phyloP scores from a whole-genome alignment of 768 basidiomycete genomes.

The Rhodosporidiobolus odoratus region DNA sequence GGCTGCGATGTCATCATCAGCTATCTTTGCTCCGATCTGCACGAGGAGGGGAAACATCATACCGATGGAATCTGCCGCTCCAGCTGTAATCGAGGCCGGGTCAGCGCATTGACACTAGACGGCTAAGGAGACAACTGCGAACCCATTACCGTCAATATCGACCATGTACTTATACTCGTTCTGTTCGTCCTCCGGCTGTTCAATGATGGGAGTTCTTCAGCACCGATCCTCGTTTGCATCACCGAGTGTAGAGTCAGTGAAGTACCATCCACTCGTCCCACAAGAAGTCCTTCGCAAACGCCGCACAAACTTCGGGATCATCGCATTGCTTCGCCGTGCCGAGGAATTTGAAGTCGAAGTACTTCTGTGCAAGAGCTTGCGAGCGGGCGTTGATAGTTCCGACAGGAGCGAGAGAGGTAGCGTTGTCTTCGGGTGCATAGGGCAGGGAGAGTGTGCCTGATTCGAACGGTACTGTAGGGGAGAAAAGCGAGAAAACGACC shows the following conservation, averaged over 20 bases:
- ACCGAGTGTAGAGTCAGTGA: conserved; percentile 68
- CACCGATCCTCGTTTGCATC: no score
- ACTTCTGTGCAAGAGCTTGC: conserved; percentile 15
- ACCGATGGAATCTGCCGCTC: conserved; percentile 71
- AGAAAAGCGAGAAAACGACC: no score
- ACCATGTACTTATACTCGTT: background rate
- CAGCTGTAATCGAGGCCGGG: no score
- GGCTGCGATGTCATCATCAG: conserved; percentile 7
- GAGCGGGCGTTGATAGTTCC: background rate
- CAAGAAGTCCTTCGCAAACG: conserved; percentile 40
- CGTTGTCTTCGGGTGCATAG: background rate
- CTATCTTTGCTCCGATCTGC: no score
- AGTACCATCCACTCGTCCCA: conserved; percentile 47
- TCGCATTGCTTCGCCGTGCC: conserved; percentile 20
- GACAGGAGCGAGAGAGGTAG: background rate
- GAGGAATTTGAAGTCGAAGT: conserved; percentile 31
- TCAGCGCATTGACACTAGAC: no score
- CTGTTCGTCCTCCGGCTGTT: no score
- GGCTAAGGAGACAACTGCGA: no score
- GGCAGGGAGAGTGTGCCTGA: conserved; percentile 11
- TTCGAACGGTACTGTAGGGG: conserved; percentile 26
- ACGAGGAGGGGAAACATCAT: background rate
- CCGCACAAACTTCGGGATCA: conserved; percentile 11
- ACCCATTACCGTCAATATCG: conserved; percentile 61
- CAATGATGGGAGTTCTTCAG: no score